Conservation (phyloP, 805 yeast genomes). For the Clavispora vitiphila region DNA sequence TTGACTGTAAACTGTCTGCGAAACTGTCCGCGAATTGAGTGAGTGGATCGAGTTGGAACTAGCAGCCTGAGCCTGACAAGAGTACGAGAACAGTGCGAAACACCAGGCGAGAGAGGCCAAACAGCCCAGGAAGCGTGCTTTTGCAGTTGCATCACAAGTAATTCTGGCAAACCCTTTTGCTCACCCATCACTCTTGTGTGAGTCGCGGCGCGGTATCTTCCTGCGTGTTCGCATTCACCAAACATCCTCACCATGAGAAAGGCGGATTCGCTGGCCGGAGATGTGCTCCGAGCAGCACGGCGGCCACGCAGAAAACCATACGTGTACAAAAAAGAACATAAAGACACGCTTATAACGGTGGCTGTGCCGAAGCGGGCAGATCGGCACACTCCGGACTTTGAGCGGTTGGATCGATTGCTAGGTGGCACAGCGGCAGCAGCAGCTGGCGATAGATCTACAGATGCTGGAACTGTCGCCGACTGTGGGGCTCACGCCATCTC, state of each 20-base stretch:
- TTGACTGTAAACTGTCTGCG: too few relatives aligned
- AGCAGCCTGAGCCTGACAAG: too few relatives aligned
- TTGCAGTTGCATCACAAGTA: too few relatives aligned
- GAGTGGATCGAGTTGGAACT: too few relatives aligned
- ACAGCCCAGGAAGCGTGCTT: too few relatives aligned
- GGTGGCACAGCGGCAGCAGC: neutral
- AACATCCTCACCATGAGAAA: neutral
- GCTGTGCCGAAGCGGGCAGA: neutral
- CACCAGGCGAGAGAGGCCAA: too few relatives aligned
- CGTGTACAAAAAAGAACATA: conserved; percentile 5
- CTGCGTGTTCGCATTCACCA: neutral
- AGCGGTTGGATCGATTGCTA: conserved; percentile 4
- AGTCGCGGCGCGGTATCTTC: neutral
- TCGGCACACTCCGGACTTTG: neutral
- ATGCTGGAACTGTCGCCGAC: neutral
- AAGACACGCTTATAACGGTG: conserved; percentile 7
- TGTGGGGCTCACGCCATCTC: neutral
- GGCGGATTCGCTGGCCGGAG: neutral
- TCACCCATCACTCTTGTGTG: too few relatives aligned
- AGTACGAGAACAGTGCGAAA: too few relatives aligned
- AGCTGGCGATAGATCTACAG: neutral
- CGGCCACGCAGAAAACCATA: conserved; percentile 7
- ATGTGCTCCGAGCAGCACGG: neutral
- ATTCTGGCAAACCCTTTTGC: too few relatives aligned
- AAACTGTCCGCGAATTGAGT: too few relatives aligned